These are phyloP conservation scores for Daedalea quercina DNA, from an alignment of 768 basidiomycete genomes.

Conservation along the genomic window DNA sequence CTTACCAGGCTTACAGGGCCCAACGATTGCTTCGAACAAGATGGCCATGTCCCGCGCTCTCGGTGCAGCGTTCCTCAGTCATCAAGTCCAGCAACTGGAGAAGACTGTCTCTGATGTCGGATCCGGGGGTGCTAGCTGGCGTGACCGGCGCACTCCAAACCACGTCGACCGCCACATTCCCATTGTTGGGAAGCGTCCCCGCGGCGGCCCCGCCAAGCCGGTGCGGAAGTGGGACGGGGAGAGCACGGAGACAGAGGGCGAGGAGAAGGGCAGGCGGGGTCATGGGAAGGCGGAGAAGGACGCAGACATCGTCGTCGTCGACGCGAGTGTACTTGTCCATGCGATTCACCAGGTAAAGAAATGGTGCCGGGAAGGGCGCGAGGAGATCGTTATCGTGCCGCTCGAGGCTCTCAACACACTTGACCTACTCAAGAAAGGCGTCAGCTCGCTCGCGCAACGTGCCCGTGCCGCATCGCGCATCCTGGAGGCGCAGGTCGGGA, in stretches of 20 bases:
- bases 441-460: constrained; percentile 66
- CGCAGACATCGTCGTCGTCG: constrained; percentile 70
- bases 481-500: constrained; percentile 81
- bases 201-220: constrained; percentile 4
- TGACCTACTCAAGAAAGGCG: constrained; percentile 89
- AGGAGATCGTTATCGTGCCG: constrained; percentile 78
- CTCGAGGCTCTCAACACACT: constrained; percentile 90
- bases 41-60: constrained; percentile 82
- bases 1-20: constrained; percentile 6
- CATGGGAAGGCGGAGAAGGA: constrained; percentile 40
- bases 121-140: constrained; percentile 54
- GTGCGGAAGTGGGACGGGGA: constrained; percentile 12
- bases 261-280: constrained; percentile 8
- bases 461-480: constrained; percentile 86
- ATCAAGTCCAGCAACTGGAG: constrained; percentile 86
- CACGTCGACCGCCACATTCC: not conserved
- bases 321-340: constrained; percentile 78
- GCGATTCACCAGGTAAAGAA: constrained; percentile 73
- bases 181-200: constrained; percentile 3
- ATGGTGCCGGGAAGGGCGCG: constrained; percentile 71
- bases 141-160: constrained; percentile 31
- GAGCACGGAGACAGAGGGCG: not conserved
- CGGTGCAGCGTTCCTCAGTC: constrained; percentile 80
- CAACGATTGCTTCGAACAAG: constrained; percentile 36
- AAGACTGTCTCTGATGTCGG: constrained; percentile 52